Evolutionary conservation across 768 basidiomycete species (phyloP).

Genomic region (Tephrocybe sp.): DNA sequence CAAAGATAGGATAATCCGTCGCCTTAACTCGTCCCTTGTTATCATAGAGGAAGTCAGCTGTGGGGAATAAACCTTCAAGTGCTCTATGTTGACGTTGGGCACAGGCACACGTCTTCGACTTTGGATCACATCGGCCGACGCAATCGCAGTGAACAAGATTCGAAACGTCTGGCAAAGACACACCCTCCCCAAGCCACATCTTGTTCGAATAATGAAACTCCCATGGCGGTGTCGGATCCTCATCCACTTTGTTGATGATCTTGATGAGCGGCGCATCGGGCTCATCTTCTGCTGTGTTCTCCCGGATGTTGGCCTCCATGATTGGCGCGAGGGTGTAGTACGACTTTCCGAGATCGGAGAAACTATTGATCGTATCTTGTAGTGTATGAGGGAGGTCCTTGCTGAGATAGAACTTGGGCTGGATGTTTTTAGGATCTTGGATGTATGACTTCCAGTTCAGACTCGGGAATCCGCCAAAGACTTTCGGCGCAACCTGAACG

Average conservation of each 20-base stretch:
- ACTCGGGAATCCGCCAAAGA: conserved; percentile 31
- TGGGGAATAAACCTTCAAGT: conserved; percentile 24
- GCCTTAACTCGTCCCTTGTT: conserved; percentile 49
- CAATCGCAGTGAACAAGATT: conserved; percentile 71
- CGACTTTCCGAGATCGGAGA: conserved; percentile 36
- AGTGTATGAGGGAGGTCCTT: conserved; percentile 59
- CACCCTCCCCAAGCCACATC: conserved; percentile 69
- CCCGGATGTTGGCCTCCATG: conserved; percentile 63
- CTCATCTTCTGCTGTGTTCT: conserved; percentile 66
- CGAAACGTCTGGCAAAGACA: conserved; percentile 61
- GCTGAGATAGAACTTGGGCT: conserved; percentile 31
- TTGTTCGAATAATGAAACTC: conserved; percentile 87
- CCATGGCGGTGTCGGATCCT: conserved; percentile 71
- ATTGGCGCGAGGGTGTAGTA: conserved; percentile 46
- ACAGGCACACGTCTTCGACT: conserved; percentile 71
- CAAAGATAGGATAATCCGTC: conserved; percentile 65
- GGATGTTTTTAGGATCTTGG: conserved; percentile 29
- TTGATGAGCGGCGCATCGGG: conserved; percentile 64
- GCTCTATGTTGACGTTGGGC: conserved; percentile 50
- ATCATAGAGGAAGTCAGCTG: conserved; percentile 67
- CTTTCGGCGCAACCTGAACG: conserved; percentile 4
- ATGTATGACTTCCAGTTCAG: conserved; percentile 37
- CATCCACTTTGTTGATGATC: conserved; percentile 66
- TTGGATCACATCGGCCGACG: conserved; percentile 71
- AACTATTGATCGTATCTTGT: conserved; percentile 64